Percentiles rank a stretch among this genome's conserved stretches.
Evolutionary conservation across 768 basidiomycete genomes (phyloP).

Genomic region (Myochromella boudieri): DNA sequence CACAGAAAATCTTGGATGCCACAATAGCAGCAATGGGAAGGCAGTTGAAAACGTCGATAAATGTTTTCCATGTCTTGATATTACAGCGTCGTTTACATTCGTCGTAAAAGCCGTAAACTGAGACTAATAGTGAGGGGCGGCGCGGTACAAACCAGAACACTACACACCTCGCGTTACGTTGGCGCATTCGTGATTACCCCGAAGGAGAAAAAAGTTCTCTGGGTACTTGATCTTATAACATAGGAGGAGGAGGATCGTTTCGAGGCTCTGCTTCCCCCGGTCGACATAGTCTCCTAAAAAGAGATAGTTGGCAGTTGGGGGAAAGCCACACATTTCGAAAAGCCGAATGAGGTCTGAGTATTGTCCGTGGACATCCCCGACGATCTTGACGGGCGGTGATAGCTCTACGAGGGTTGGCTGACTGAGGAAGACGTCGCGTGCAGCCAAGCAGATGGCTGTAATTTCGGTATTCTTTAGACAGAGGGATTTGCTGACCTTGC

Average conservation of each 20-base stretch:
- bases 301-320: conserved; percentile 94
- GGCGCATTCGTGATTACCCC: conserved; percentile 99
- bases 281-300: conserved; percentile 99
- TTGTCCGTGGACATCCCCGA: conserved; percentile 98
- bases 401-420: conserved; percentile 98
- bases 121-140: conserved; percentile 16
- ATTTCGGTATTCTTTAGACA: conserved; percentile 97
- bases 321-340: conserved; percentile 99
- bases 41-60: conserved; percentile 99
- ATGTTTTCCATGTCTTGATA: conserved; percentile 99
- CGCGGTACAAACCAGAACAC: conserved; percentile 5
- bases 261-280: conserved; percentile 96
- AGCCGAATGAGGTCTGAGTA: conserved; percentile 97
- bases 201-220: conserved; percentile 97
- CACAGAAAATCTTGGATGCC: conserved; percentile 99
- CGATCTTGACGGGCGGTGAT: conserved; percentile 98
- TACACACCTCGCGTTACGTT: conserved; percentile 92
- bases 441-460: conserved; percentile 89
- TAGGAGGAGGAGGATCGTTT: conserved; percentile 93
- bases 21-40: conserved; percentile 98
- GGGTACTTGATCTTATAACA: conserved; percentile 99
- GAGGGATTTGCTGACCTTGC: conserved; percentile 95
- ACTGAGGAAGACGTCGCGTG: conserved; percentile 92
- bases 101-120: conserved; percentile 99
- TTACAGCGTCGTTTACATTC: conserved; percentile 99